Evolutionary conservation across 345 rosid genomes (phyloP).

Genomic region (Alliaria petiolata): DNA sequence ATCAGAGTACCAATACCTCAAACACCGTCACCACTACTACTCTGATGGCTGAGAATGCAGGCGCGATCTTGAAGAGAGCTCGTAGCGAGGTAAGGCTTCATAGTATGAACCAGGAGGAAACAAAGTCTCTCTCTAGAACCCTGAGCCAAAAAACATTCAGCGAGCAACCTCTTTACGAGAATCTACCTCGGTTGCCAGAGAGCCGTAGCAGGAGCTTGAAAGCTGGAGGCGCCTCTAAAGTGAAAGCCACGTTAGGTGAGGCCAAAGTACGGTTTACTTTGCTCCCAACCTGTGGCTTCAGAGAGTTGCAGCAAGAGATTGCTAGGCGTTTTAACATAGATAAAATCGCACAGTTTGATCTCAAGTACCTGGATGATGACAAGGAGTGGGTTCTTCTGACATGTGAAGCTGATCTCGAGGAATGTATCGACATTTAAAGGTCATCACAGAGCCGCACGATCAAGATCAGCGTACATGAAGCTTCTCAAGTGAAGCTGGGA

Average conservation of each 20-base stretch:
- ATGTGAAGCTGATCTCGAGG: slow-evolving; percentile 80
- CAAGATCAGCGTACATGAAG: slow-evolving; percentile 53
- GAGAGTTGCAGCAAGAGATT: slow-evolving; percentile 56
- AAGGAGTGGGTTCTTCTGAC: slow-evolving; percentile 72
- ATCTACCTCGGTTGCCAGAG: slow-evolving; percentile 36
- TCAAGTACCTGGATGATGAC: slow-evolving; percentile 73
- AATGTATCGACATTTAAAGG: slow-evolving; percentile 71
- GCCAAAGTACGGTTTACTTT: slow-evolving; percentile 60
- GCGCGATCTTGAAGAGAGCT: slow-evolving; percentile 52
- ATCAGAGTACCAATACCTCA: slow-evolving; percentile 35
- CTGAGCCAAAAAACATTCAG: slow-evolving; percentile 58
- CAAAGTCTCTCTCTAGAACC: slow-evolving; percentile 51
- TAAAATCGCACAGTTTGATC: slow-evolving; percentile 35
- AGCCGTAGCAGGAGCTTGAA: slow-evolving; percentile 16
- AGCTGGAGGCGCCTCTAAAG: slow-evolving; percentile 34
- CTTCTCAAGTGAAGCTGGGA: slow-evolving; percentile 36
- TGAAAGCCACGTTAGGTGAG: slow-evolving; percentile 69
- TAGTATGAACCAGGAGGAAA: slow-evolving; percentile 47
- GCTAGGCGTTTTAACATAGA: slow-evolving; percentile 52
- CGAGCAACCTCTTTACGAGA: slow-evolving; percentile 38
- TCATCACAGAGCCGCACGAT: slow-evolving; percentile 47
- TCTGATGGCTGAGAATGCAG: slow-evolving; percentile 35
- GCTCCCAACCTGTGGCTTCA: slow-evolving; percentile 45
- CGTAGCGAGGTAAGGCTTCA: slow-evolving; percentile 53
- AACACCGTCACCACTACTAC: slow-evolving; percentile 29